Conservation (phyloP, 2,329 filamentous ascomycete species). For the Parascedosporium putredinis region DNA sequence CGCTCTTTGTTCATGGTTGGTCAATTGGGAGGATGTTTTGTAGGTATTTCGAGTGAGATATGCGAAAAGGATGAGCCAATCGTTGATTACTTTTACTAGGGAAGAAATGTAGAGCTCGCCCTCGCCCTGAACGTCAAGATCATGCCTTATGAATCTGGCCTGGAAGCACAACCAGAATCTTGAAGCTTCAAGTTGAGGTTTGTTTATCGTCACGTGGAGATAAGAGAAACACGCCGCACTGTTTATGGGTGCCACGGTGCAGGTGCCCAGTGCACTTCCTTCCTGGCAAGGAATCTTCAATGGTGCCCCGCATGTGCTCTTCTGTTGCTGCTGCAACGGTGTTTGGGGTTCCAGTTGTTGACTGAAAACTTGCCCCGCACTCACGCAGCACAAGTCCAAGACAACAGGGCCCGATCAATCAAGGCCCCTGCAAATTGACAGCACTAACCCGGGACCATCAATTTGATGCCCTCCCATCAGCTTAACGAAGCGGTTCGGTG, state of each 20-base stretch:
- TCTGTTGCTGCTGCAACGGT: conserved; percentile 7
- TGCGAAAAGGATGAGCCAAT: not conserved
- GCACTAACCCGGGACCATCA: too few relatives aligned
- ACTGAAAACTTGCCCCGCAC: conserved; percentile 6
- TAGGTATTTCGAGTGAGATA: too few relatives aligned
- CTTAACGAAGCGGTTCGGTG: too few relatives aligned
- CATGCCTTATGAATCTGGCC: not conserved
- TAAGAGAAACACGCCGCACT: not conserved
- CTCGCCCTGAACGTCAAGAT: not conserved
- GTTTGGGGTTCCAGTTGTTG: conserved; percentile 8
- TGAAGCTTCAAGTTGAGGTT: not conserved
- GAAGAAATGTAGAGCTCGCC: too few relatives aligned
- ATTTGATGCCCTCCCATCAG: too few relatives aligned
- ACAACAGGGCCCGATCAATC: too few relatives aligned
- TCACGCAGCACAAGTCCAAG: not conserved
- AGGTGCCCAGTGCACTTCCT: not conserved
- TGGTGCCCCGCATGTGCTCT: too few relatives aligned
- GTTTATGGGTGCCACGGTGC: too few relatives aligned
- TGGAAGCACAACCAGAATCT: too few relatives aligned
- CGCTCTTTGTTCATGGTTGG: conserved; percentile 55
- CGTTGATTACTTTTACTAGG: too few relatives aligned
- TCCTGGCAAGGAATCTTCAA: not conserved
- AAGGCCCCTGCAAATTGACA: not conserved
- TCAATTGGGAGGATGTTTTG: too few relatives aligned
- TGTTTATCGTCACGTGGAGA: conserved; percentile 5